Conservation (phyloP, 495 filamentous ascomycete species). For the Jackrogersella multiformis region DNA sequence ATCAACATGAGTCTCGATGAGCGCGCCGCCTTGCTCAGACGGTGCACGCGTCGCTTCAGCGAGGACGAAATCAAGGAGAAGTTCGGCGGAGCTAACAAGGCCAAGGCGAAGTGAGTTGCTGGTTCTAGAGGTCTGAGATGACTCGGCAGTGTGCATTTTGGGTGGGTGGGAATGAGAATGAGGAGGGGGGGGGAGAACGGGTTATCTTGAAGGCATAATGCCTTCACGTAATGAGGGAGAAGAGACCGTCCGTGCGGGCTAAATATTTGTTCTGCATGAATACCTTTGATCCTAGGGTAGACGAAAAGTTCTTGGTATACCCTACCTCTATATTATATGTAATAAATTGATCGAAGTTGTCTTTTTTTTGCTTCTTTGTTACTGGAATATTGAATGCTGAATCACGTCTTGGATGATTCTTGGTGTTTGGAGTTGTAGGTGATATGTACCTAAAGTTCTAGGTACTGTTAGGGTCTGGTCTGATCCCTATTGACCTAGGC, state of each 20-base stretch:
- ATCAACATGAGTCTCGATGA: slow-evolving; percentile 67
- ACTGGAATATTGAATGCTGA: background rate
- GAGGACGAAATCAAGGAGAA: slow-evolving; percentile 65
- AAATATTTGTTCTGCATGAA: background rate
- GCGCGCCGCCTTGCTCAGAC: slow-evolving; percentile 67
- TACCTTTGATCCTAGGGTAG: background rate
- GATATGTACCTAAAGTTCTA: too few relatives aligned
- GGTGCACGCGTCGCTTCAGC: slow-evolving; percentile 67
- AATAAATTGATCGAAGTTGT: background rate
- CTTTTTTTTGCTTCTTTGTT: background rate
- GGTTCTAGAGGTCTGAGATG: background rate
- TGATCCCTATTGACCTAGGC: background rate
- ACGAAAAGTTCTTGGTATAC: background rate
- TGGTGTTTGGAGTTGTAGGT: background rate
- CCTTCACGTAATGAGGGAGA: too few relatives aligned
- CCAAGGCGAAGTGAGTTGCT: slow-evolving; percentile 15
- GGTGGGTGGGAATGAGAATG: too few relatives aligned
- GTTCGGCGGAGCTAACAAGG: slow-evolving; percentile 37
- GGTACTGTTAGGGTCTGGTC: background rate
- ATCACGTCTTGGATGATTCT: background rate
- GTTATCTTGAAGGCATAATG: too few relatives aligned
- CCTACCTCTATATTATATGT: background rate
- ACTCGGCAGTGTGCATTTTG: too few relatives aligned
- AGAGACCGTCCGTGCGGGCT: background rate
- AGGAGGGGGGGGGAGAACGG: background rate